These are phyloP conservation scores for Termitomyces eurrhizus DNA, from an alignment of 768 basidiomycete genomes.

Conservation along the genomic window DNA sequence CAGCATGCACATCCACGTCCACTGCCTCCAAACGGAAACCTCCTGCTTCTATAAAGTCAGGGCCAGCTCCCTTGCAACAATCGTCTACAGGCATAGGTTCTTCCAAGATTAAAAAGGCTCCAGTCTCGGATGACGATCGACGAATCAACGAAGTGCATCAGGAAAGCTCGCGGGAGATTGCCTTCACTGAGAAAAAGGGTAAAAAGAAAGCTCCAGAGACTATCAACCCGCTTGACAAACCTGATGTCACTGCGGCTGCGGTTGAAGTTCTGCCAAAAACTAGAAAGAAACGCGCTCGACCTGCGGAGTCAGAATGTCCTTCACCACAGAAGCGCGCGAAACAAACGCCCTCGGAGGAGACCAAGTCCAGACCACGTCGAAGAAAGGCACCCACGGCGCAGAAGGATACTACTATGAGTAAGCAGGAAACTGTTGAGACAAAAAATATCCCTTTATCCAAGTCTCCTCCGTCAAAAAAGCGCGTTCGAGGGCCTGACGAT, in stretches of 20 bases:
- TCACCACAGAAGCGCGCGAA: background rate
- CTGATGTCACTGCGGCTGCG: background rate
- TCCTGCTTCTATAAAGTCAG: background rate
- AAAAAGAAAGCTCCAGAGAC: background rate
- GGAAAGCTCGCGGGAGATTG: background rate
- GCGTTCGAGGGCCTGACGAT: conserved; percentile 2
- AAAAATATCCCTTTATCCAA: background rate
- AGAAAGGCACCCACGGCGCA: background rate
- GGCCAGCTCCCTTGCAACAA: background rate
- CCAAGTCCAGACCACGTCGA: background rate
- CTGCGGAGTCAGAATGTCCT: background rate
- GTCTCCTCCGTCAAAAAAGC: conserved; percentile 5
- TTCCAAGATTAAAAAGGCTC: background rate
- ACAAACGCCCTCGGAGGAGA: background rate
- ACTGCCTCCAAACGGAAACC: background rate
- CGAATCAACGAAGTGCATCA: background rate
- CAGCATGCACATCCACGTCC: background rate
- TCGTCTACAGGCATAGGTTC: background rate
- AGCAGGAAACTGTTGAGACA: no score
- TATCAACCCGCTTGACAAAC: background rate
- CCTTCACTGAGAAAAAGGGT: background rate
- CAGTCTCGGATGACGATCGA: background rate
- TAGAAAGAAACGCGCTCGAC: conserved; percentile 1
- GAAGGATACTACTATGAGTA: background rate
- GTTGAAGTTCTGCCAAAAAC: background rate